These are phyloP conservation scores for Cardamine chenopodiifolia DNA, from an alignment of 345 rosid genomes.

Conservation along the genomic window DNA sequence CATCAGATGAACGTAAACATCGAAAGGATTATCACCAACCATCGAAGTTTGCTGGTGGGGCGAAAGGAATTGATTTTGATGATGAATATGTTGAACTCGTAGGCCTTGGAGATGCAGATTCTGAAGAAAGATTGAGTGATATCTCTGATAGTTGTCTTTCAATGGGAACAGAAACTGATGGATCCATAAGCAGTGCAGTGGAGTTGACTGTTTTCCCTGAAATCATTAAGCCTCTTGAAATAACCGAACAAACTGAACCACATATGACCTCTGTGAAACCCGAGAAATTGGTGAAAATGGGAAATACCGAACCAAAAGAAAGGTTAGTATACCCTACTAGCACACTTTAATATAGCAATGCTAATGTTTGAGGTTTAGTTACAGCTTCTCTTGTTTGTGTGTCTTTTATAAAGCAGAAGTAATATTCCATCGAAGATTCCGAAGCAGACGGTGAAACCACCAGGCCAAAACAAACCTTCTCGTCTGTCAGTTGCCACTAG, in stretches of 20 bases:
- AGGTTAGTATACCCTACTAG: conserved; percentile 51
- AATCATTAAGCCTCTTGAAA: conserved; percentile 44
- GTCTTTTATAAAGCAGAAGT: conserved; percentile 38
- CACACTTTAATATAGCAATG: background rate
- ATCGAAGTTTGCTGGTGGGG: conserved; percentile 48
- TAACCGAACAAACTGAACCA: conserved; percentile 25
- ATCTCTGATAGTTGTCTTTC: conserved; percentile 91
- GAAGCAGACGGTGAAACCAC: conserved; percentile 52
- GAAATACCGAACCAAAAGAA: conserved; percentile 46
- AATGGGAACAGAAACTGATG: conserved; percentile 93
- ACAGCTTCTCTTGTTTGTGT: conserved; percentile 1
- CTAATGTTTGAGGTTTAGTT: background rate
- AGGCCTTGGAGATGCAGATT: conserved; percentile 71
- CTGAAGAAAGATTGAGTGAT: conserved; percentile 89
- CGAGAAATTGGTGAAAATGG: conserved; percentile 48
- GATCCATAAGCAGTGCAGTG: conserved; percentile 64
- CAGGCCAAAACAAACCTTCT: conserved; percentile 51
- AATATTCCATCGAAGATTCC: conserved; percentile 57
- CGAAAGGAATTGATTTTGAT: conserved; percentile 41
- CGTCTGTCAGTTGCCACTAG: conserved; percentile 56
- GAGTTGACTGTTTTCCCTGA: conserved; percentile 85
- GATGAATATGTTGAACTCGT: conserved; percentile 80
- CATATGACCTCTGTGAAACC: conserved; percentile 42
- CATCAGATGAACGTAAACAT: conserved; percentile 53
- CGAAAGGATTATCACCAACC: conserved; percentile 44